Percentiles rank a stretch among this genome's conserved stretches.
These are phyloP conservation scores for Chloropicon primus DNA, from an alignment of 139 green algal species.

Conservation along the genomic window DNA sequence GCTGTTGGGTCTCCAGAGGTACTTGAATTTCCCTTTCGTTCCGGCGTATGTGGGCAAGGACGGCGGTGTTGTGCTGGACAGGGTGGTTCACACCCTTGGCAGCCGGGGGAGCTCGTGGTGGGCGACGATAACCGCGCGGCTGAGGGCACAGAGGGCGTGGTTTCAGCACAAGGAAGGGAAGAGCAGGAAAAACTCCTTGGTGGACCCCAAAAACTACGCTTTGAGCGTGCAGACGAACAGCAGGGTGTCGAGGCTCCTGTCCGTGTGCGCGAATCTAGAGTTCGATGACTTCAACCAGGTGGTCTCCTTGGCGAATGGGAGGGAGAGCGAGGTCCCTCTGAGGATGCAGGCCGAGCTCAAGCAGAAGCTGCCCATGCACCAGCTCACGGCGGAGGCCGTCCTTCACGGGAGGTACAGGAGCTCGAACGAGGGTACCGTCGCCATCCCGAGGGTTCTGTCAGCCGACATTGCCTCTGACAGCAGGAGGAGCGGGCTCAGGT, in stretches of 20 bases:
- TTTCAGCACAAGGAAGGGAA: background rate
- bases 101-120: background rate
- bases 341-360: background rate
- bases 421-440: background rate
- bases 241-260: background rate
- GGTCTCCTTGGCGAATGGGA: background rate
- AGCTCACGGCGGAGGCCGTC: background rate
- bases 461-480: background rate
- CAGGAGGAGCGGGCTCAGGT: background rate
- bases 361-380: background rate
- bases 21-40: background rate
- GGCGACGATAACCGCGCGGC: background rate
- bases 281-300: background rate
- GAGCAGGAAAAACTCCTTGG: background rate
- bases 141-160: background rate
- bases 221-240: background rate
- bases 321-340: background rate
- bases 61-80: background rate
- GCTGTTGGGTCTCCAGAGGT: background rate
- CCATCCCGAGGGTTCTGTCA: background rate
- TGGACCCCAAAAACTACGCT: background rate
- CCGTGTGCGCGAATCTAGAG: background rate
- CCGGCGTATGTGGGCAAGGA: background rate
- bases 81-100: background rate
- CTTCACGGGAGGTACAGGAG: background rate